Evolutionary conservation across 371 early-diverging fungal species (phyloP), one percentile per base, ranked within the genome.

Genomic region (Rhizopus delemar): DNA sequence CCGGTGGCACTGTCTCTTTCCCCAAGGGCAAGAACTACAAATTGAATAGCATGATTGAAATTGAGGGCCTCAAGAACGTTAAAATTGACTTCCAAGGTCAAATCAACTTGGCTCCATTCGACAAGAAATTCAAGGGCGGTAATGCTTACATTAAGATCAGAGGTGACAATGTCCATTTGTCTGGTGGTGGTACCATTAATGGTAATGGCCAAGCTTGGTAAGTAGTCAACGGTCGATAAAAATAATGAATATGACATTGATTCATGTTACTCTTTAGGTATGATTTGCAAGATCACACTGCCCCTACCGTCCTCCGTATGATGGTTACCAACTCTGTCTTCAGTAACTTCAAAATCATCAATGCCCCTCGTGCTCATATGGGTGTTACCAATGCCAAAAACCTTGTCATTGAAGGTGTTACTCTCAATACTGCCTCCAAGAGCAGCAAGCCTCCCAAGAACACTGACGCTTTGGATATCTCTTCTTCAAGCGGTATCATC

Each of bases 171-270:
- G 62, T 73, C 9, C 51, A 67, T 5, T 73, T 53, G 52, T 59
- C 51, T 36, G 68, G 70, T 49, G 54, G 53, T n/a, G 74, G 74
- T 50, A 45, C 63, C 13, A 57, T 70, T 39, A 57, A 59, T 35
- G 65, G 70, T 54, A 62, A 67, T 29, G 74, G 74, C 22, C 74
- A 73, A 46, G 56, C 56, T 7, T 73, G 74, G 74, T 73, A 68
- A 68, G 68, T 70, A 52, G 64, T 62, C n/a, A 36, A 8, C 11
- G 8, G 36, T 36, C 22, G 22, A 22, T 22, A 22, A 11, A 36
- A 36, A 36, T 8, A 8, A 11, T 36, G 0, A 36, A 11, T 36
- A 11, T 36, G 11, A 36, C 6, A 36, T 8, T 8, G 6, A 36
- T 11, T 36, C 2, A 36, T 36, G 6, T 2, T 36, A 1, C 11